phyloP scores from a whole-genome alignment of 768 basidiomycete species.

The Leucocoprinus leucothites region DNA sequence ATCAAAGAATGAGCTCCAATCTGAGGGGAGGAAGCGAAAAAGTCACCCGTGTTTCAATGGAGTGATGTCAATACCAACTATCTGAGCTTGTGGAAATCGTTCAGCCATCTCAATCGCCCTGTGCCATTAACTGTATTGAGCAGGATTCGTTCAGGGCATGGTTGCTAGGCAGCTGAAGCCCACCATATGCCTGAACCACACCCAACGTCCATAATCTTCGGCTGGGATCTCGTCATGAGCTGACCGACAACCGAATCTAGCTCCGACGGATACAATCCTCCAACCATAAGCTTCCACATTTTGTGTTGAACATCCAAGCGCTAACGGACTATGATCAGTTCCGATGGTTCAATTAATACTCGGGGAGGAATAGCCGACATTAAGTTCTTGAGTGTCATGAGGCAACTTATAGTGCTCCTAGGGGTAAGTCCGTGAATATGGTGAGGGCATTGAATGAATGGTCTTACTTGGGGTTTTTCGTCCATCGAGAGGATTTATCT shows the following conservation, averaged over 20 bases:
- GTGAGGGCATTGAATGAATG: neutral
- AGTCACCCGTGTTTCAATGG: constrained; percentile 15
- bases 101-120: constrained; percentile 26
- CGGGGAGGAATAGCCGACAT: constrained; percentile 4
- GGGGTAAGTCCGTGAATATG: neutral
- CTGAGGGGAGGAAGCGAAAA: neutral
- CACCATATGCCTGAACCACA: constrained; percentile 28
- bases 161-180: neutral
- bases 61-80: constrained; percentile 25
- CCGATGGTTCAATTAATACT: neutral
- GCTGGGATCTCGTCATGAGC: constrained; percentile 10
- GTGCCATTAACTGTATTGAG: neutral
- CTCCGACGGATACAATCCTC: constrained; percentile 22
- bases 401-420: constrained; percentile 1
- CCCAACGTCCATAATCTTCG: constrained; percentile 24
- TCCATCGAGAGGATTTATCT: neutral
- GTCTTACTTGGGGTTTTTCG: neutral
- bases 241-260: constrained; percentile 14
- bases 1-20: no score
- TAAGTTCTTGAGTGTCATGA: constrained; percentile 3
- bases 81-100: constrained; percentile 18
- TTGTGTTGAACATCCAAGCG: constrained; percentile 22
- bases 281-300: constrained; percentile 23
- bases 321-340: constrained; percentile 12
- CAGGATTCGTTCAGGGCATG: no score